Evolutionary conservation across 2,329 filamentous ascomycete genomes (phyloP), one percentile per base, ranked within the genome.

Genomic region (Epichloe hybrida): DNA sequence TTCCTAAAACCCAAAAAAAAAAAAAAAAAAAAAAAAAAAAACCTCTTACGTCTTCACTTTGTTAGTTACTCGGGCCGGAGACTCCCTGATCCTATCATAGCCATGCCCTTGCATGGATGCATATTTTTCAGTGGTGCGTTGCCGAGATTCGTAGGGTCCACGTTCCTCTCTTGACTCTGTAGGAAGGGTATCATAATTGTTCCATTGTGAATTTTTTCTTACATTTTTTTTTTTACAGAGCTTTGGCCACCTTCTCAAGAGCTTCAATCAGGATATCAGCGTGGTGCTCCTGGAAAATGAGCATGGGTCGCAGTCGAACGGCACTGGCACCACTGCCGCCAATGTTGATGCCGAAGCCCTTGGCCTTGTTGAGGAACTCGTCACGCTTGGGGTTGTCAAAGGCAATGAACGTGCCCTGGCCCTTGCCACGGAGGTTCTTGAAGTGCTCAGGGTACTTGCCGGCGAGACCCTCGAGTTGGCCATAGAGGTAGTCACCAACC

Each of bases 251-350:
- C 74, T 85, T 88, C 74, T 94, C 88, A 57, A 94, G 64, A 23
- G 76, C 77, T 59, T 87, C 88, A 46, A 95, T 68, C 59, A 96
- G 72, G 53, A 95, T 81, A 69, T 95, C 87, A 21, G 85, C 90
- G 69, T 97, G 91, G 65, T 85, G 80, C 76, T 88, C 80, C 79
- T 95, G 86, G 75, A 96, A 93, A 62, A 90, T 83, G 59, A 96
- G 71, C 90, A 95, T 95, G 42, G 89, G 90, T 60, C 89, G 74
- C 64, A 96, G 71, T 48, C 89, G 74, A 12, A 96, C 85, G 31
- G 90, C 88, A 50, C 62, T 73, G 61, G 77, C 75, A 13, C 90
- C 90, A 59, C 82, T 84, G 48, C 89, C 89, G 54, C 89, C 90
- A 64, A 95, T 86, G 71, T 95, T 95, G 65, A 95, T 71, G 55